Percentiles rank a stretch among this genome's conserved stretches.
Conservation (phyloP, 306 rosid genomes). For the Prunus salicina region DNA sequence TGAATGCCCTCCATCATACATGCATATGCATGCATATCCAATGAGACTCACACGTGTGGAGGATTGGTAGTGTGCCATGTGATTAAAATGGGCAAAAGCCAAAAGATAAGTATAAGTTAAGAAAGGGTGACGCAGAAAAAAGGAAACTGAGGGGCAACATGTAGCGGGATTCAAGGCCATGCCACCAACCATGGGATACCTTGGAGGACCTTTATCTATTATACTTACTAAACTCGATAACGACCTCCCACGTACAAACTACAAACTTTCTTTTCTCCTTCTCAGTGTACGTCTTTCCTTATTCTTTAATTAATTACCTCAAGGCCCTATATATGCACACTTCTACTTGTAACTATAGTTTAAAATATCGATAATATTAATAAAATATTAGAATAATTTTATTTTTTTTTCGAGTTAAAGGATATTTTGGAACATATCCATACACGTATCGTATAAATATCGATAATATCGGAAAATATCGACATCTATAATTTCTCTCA, state of each 20-base stretch:
- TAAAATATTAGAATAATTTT: too few species aligned
- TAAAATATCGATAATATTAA: too few species aligned
- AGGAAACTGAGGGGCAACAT: not conserved
- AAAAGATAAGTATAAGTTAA: not conserved
- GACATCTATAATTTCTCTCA: too few species aligned
- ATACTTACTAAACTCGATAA: not conserved
- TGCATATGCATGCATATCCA: not conserved
- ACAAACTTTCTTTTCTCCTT: not conserved
- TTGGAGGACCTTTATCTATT: not conserved
- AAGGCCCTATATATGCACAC: too few species aligned
- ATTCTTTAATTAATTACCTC: not conserved
- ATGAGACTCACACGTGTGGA: not conserved
- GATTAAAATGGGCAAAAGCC: not conserved
- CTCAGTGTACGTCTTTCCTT: not conserved
- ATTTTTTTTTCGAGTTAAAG: too few species aligned
- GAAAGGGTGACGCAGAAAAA: not conserved
- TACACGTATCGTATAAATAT: too few species aligned
- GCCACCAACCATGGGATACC: not conserved
- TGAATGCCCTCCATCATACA: not conserved
- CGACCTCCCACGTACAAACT: not conserved
- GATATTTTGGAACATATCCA: too few species aligned
- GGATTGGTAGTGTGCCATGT: not conserved
- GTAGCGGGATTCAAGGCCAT: slow-evolving; percentile 13
- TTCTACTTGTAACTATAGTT: too few species aligned
- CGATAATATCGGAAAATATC: too few species aligned